A percentile compares a stretch with the other conserved stretches of the same genome.
phyloP scores from a whole-genome alignment of 768 basidiomycete genomes.

The Sarcomyxa edulis region DNA sequence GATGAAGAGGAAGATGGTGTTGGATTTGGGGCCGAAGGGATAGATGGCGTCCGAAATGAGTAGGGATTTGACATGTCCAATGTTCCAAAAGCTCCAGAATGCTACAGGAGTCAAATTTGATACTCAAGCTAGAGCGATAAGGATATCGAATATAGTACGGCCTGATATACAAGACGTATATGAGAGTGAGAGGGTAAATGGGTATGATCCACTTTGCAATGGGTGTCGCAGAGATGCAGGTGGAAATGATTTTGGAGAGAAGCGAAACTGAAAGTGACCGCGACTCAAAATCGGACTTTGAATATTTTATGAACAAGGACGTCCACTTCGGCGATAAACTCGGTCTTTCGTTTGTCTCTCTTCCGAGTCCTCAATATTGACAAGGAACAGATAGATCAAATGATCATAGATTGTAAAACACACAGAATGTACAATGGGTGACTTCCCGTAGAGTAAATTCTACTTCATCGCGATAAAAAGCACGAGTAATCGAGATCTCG shows the following conservation, averaged over 20 bases:
- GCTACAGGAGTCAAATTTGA: conserved; percentile 1
- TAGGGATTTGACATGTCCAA: not conserved
- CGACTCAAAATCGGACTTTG: not conserved
- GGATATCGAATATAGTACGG: too few species aligned
- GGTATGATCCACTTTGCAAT: not conserved
- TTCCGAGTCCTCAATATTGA: too few species aligned
- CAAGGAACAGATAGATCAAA: too few species aligned
- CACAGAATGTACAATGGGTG: too few species aligned
- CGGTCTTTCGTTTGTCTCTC: too few species aligned
- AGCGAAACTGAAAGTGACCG: not conserved
- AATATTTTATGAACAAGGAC: too few species aligned
- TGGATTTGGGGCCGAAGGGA: conserved; percentile 4
- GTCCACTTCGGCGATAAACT: too few species aligned
- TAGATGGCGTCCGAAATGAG: not conserved
- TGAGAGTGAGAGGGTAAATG: not conserved
- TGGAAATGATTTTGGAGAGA: not conserved
- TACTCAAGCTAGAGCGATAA: too few species aligned
- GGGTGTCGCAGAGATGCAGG: not conserved
- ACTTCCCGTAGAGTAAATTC: too few species aligned
- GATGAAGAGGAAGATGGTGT: conserved; percentile 5
- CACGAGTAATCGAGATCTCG: too few species aligned
- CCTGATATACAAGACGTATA: not conserved
- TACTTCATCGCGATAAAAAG: too few species aligned
- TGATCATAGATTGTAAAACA: too few species aligned
- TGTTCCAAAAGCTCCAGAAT: not conserved